These are phyloP conservation scores for Dipteronia dyeriana DNA, from an alignment of 345 rosid species.

Conservation along the genomic window DNA sequence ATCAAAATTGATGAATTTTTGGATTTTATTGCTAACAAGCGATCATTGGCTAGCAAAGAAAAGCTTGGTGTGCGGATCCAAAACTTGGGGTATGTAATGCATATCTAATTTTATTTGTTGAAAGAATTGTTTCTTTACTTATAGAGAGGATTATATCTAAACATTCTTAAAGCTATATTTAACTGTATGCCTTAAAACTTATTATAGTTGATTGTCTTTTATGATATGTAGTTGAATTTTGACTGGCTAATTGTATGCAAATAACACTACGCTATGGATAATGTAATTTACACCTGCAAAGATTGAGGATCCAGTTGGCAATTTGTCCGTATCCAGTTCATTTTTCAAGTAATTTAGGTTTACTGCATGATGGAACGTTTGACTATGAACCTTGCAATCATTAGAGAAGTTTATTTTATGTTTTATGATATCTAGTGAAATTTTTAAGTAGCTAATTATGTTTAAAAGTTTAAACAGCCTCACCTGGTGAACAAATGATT, in stretches of 20 bases:
- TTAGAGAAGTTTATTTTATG: background rate
- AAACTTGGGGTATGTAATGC: slow-evolving; percentile 63
- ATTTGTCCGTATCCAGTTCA: background rate
- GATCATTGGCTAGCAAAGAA: slow-evolving; percentile 52
- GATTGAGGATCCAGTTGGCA: background rate
- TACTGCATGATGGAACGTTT: background rate
- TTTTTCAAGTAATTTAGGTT: slow-evolving; percentile 5
- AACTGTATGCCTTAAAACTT: background rate
- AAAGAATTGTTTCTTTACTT: background rate
- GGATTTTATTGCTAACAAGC: slow-evolving; percentile 59
- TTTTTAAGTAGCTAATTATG: background rate
- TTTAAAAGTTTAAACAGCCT: slow-evolving; percentile 3
- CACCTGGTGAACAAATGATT: background rate
- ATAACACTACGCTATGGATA: background rate
- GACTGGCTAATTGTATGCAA: background rate
- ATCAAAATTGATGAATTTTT: slow-evolving; percentile 61
- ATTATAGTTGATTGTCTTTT: background rate
- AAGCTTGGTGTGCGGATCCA: slow-evolving; percentile 80
- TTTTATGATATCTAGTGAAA: slow-evolving; percentile 2
- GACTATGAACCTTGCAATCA: no score
- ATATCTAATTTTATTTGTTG: background rate
- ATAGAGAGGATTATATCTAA: background rate
- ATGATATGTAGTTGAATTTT: background rate
- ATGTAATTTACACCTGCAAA: background rate
- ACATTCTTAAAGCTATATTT: background rate